Conservation (phyloP, 1,284 basidiomycete species). For the Marasmius sp. region DNA sequence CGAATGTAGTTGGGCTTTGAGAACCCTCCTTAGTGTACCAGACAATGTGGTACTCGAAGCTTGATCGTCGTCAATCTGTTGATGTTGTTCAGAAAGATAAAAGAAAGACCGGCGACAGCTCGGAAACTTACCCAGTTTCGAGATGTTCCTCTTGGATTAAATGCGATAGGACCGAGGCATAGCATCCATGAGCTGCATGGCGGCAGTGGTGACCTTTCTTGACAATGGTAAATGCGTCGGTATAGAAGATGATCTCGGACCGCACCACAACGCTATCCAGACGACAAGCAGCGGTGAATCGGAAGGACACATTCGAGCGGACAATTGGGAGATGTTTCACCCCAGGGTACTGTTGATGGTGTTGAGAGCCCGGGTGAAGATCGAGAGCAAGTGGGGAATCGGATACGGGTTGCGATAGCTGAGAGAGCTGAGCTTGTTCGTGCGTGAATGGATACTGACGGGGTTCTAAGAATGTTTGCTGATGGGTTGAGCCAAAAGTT, state of each 20-base stretch:
- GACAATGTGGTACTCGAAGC: conserved; percentile 86
- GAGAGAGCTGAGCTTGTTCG: no score
- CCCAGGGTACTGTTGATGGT: conserved; percentile 42
- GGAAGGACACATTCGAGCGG: conserved; percentile 65
- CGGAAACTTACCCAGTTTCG: conserved; percentile 84
- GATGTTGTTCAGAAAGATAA: conserved; percentile 11
- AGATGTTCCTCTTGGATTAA: conserved; percentile 82
- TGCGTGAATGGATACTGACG: no score
- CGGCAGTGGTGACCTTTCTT: conserved; percentile 69
- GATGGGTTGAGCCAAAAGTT: no score
- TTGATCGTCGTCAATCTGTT: conserved; percentile 88
- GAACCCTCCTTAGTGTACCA: conserved; percentile 95
- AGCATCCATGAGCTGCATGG: conserved; percentile 76
- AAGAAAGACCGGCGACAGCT: no score
- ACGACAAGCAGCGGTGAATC: conserved; percentile 79
- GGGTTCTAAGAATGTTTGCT: no score
- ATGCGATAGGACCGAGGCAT: conserved; percentile 92
- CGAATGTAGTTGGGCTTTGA: conserved; percentile 97
- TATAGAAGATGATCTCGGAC: conserved; percentile 77
- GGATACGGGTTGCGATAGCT: no score
- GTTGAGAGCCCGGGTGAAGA: no score
- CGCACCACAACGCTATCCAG: conserved; percentile 81
- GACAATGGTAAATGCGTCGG: conserved; percentile 86
- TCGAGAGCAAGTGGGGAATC: no score
- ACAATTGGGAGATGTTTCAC: conserved; percentile 64